Base-by-base conservation (phyloP, 2,329 filamentous ascomycete species). In the Colletotrichum karsti region DNA sequence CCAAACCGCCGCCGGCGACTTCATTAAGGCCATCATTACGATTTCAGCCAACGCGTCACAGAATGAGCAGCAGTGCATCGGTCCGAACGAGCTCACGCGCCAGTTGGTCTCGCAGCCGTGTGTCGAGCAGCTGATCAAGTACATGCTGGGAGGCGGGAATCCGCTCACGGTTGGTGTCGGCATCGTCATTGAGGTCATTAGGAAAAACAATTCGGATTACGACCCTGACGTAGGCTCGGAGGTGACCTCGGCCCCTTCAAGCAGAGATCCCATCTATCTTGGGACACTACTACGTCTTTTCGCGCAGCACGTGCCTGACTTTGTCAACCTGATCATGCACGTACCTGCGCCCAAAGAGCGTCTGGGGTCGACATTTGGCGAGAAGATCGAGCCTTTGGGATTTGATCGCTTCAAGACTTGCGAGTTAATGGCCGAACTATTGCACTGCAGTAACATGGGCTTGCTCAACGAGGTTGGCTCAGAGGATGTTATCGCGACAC, bases 331-430 rank as follows among this genome's bases (percentile, higher is more conserved):
- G 20, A 94, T 99, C 71, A 89, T 95, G 77, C 94, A 93, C 72
- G 88, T 91, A 1, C 90, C 90, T 1, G 89, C 91, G 4, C 90
- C 91, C 74, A 91, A 92, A 76, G 89, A 91, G 50, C 90, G 91
- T 65, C 84, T 98, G 39, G 92, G 90, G 73, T 95, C 94, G 3
- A 96, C 96, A 0, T 99, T 97, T 83, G 95, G 95, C 58, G 89
- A 91, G 50, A 93, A 92, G 78, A 95, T 99, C 58, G 94, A 98
- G 79, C 95, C 96, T 4, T 87, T 99, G 9, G 96, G 96, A 3
- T 99, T 99, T 76, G 96, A 99, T 80, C 88, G 96, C 20, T 99
- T 99, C 85, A 99, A 99, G 84, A 98, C 96, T 0, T 99, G 96
- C 79, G 96, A 99, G 80, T 85, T 99, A 67, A 98, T 99, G 96